Base-by-base conservation (phyloP, 2,329 filamentous ascomycete species). In the Aureobasidium sp. region DNA sequence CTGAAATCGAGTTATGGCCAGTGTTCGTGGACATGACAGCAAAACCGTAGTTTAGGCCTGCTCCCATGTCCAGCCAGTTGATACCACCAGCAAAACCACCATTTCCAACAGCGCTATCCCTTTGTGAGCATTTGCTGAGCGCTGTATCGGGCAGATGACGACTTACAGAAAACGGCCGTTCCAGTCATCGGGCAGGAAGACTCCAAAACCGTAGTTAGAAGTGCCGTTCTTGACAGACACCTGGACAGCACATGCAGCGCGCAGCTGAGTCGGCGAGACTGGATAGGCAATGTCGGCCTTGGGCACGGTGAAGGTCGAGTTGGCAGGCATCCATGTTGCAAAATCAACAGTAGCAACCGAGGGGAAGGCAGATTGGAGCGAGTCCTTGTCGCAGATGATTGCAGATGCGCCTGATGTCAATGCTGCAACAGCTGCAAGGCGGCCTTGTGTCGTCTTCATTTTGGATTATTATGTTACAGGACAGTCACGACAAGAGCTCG, bases 41-140 rank as follows among this genome's bases (percentile, higher is more conserved):
- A 56, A 78, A 78, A 5, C 77, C 76, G 62, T 78, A 78, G 2
- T 68, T 65, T 1, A 72, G 65, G 5, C 71, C 71, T 25, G 70
- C 70, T 39, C 65, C 80, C 78, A 82, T 81, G 63, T 80, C 79
- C 3, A 74, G 70, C 72, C 75, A 80, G 62, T 79, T 79, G 61
- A 80, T 76, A 14, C 78, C 77, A 39, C 78, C 78, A 5, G 71
- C 74, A 66, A 78, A 79, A 0, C 78, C 78, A 36, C 77, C 76
- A 68, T 79, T 79, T 3, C 79, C 78, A 15, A 77, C 73, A 0
- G 75, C 74, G 8, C 59, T 62, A 31, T 47, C 7, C 7, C 8
- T n/a, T 11, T 2, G 31, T 47, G 20, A 47, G 7, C 14, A 7
- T 36, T 5, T n/a, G n/a, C 0, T 8, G 3, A 17, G 6, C 9